phyloP scores from a whole-genome alignment of 441 rosid genomes.

The Gossypium trilobum region DNA sequence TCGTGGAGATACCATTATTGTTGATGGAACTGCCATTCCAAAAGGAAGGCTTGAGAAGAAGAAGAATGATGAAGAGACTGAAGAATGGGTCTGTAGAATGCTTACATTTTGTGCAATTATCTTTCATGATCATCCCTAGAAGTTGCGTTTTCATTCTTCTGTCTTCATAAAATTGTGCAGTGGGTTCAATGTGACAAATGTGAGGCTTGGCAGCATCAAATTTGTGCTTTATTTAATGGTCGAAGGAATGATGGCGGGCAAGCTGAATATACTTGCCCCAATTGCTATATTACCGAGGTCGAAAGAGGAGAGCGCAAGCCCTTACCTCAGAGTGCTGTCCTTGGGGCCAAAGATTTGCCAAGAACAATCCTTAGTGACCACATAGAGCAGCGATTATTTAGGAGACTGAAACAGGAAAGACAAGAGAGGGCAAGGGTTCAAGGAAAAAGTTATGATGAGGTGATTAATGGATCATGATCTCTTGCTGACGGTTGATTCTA shows the following conservation, averaged over 20 bases:
- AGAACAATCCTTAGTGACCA: slow-evolving; percentile 94
- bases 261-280: slow-evolving; percentile 99
- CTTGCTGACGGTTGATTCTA: slow-evolving; percentile 1
- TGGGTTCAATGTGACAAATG: slow-evolving; percentile 99
- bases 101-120: slow-evolving; percentile 6
- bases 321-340: slow-evolving; percentile 95
- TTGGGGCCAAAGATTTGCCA: slow-evolving; percentile 97
- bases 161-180: slow-evolving; percentile 38
- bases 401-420: slow-evolving; percentile 72
- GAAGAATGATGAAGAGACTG: slow-evolving; percentile 99
- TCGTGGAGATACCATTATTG: slow-evolving; percentile 75
- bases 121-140: slow-evolving; percentile 11
- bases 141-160: slow-evolving; percentile 13
- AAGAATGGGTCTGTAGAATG: slow-evolving; percentile 74
- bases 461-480: slow-evolving; percentile 20
- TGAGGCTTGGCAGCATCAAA: slow-evolving; percentile 99
- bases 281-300: slow-evolving; percentile 81
- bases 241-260: slow-evolving; percentile 97
- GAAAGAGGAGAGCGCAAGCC: slow-evolving; percentile 88
- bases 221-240: slow-evolving; percentile 95
- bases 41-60: slow-evolving; percentile 90
- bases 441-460: slow-evolving; percentile 92
- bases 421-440: slow-evolving; percentile 78
- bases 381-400: slow-evolving; percentile 80
- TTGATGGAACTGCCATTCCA: slow-evolving; percentile 63